Evolutionary conservation across 805 yeast species (phyloP), one percentile per base, ranked within the genome.

Genomic region (Starmerella riodocensis): DNA sequence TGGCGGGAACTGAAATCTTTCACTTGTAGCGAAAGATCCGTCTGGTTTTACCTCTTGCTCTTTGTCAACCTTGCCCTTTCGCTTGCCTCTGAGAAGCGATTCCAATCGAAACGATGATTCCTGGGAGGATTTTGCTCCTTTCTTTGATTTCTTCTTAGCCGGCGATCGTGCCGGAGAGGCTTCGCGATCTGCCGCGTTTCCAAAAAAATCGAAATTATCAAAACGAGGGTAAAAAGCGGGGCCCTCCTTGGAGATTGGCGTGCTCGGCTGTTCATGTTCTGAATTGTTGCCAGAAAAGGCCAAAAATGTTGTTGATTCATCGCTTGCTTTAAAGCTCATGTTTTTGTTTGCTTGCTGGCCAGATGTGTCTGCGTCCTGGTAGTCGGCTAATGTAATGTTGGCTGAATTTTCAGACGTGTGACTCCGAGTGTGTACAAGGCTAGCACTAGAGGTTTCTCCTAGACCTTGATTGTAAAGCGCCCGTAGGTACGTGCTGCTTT

Each of bases 101-200:
- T 60, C 64, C 1, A 60, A 49, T 9, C 63, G 40, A 54, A 60
- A 60, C 1, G 61, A 52, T 6, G 57, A 45, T 29, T 59, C 63
- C 3, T 46, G 43, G 20, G 29, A 26, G 16, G 27, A 16, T 20
- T 31, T 43, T 13, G 23, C 11, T 6, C 26, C 20, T 24, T 29
- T 35, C 21, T 20, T 30, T 13, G 24, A 16, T 13, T 35, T 39
- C 18, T 33, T 32, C 29, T 29, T 19, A 1, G 11, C 32, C 13
- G 40, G 28, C 6, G 40, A 13, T 23, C 41, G 23, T 7, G 30
- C 13, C 7, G 29, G 25, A 12, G 26, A 11, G 16, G 36, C 12
- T 6, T n/a, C 35, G 5, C 27, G 36, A n/a, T 25, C 25, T 6
- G 34, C 36, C 18, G 25, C 24, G 26, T 29, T n/a, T 8, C 32